phyloP scores from a whole-genome alignment of 345 rosid genomes.

The thale cress (Arabidopsis thaliana) region DNA sequence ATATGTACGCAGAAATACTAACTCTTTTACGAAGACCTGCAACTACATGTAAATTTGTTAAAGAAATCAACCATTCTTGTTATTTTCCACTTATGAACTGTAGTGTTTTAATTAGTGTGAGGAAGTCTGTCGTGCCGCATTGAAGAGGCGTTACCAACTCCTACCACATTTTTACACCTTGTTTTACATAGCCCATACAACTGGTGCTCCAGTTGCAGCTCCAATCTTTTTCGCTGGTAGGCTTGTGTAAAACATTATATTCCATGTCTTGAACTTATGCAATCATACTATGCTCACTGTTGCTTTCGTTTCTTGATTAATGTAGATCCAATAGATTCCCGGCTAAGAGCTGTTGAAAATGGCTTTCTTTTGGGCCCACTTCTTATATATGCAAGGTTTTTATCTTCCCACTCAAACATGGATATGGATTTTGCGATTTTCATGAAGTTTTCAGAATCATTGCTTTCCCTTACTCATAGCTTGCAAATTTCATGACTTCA shows the following conservation, averaged over 20 bases:
- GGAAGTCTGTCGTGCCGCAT: conserved; percentile 87
- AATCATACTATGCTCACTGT: conserved; percentile 5
- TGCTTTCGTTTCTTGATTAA: conserved; percentile 5
- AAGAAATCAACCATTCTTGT: background rate
- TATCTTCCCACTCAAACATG: conserved; percentile 33
- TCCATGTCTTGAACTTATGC: conserved; percentile 22
- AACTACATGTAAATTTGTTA: conserved; percentile 5
- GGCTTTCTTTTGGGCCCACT: conserved; percentile 87
- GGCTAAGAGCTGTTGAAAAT: conserved; percentile 69
- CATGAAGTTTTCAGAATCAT: background rate
- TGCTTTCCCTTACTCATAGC: conserved; percentile 15
- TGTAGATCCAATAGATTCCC: conserved; percentile 79
- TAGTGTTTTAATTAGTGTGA: conserved; percentile 62
- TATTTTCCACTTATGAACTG: conserved; percentile 2
- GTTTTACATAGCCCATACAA: conserved; percentile 80
- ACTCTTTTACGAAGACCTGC: background rate
- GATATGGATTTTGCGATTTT: conserved; percentile 8
- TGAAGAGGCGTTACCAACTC: conserved; percentile 87
- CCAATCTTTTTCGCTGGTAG: conserved; percentile 87
- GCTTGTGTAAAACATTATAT: conserved; percentile 31
- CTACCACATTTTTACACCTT: conserved; percentile 86
- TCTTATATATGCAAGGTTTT: conserved; percentile 74
- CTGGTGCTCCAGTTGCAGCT: conserved; percentile 76
- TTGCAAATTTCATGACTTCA: conserved; percentile 5
- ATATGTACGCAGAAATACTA: background rate